A percentile compares a stretch with the other conserved stretches of the same genome.
Conservation (phyloP, 1,284 basidiomycete genomes). For the Tetrapyrgos nigripes region DNA sequence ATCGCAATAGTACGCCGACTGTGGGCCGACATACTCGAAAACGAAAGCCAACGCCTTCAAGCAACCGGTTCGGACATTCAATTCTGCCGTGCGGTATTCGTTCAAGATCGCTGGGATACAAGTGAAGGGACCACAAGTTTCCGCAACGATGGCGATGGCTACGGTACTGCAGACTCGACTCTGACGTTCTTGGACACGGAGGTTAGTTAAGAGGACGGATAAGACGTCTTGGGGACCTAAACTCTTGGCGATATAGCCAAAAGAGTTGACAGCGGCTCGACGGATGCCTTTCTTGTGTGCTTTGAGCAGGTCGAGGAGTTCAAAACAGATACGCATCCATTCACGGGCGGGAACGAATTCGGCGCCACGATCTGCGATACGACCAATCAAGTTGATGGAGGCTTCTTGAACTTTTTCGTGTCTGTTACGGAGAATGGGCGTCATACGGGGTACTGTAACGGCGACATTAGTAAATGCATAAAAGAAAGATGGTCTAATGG, state of each 20-base stretch:
- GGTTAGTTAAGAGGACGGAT: conserved; percentile 94
- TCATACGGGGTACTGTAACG: conserved; percentile 93
- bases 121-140: conserved; percentile 98
- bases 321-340: conserved; percentile 99
- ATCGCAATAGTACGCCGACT: conserved; percentile 98
- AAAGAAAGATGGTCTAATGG: conserved; percentile 12
- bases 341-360: conserved; percentile 98
- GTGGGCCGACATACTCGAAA: conserved; percentile 99
- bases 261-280: conserved; percentile 98
- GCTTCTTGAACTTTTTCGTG: conserved; percentile 99
- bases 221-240: conserved; percentile 99
- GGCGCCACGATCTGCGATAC: conserved; percentile 98
- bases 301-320: conserved; percentile 95
- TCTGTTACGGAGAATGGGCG: conserved; percentile 96
- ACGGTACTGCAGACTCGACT: conserved; percentile 99
- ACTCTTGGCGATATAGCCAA: conserved; percentile 99
- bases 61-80: conserved; percentile 99
- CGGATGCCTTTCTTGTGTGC: conserved; percentile 99
- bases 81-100: conserved; percentile 97
- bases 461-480: conserved; percentile 19
- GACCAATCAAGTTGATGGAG: conserved; percentile 98
- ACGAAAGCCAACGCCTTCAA: conserved; percentile 98
- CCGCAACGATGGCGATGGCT: conserved; percentile 96
- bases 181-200: conserved; percentile 98
- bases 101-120: conserved; percentile 99